Conservation (phyloP, 2,329 filamentous ascomycete species). For the Alternaria novae-zelandiae region DNA sequence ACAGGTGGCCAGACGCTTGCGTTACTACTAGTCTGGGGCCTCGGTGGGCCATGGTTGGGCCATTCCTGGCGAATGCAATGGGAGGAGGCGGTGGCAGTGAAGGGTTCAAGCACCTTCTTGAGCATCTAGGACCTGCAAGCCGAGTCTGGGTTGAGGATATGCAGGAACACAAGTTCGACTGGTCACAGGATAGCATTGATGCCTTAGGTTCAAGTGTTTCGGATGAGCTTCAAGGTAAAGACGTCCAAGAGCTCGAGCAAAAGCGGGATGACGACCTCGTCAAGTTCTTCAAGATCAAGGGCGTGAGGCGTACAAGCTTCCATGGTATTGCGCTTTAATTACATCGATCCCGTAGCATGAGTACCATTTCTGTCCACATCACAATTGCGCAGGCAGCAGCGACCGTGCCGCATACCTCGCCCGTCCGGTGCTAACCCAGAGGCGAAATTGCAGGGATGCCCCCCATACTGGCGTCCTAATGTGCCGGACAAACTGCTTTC, state of each 20-base stretch:
- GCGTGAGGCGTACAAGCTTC: background rate
- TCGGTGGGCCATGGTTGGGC: background rate
- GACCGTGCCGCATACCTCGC: background rate
- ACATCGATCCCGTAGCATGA: background rate
- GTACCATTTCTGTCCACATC: background rate
- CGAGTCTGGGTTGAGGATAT: background rate
- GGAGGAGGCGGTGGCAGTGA: background rate
- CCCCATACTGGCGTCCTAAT: background rate
- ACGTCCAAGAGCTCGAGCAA: background rate
- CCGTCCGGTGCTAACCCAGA: too few species aligned
- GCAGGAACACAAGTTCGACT: background rate
- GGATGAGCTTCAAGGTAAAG: background rate
- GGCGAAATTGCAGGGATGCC: too few species aligned
- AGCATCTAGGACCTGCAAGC: background rate
- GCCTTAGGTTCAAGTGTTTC: background rate
- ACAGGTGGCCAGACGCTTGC: background rate
- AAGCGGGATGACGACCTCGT: background rate
- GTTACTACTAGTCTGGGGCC: background rate
- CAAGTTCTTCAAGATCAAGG: background rate
- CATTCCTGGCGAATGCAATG: background rate
- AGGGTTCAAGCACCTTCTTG: background rate
- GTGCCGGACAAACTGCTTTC: background rate
- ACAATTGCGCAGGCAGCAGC: too few species aligned
- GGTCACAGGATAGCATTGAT: background rate
- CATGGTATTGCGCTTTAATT: background rate